Conservation (phyloP, 108 stramenopile genomes). For the Nitzschia sp. region DNA sequence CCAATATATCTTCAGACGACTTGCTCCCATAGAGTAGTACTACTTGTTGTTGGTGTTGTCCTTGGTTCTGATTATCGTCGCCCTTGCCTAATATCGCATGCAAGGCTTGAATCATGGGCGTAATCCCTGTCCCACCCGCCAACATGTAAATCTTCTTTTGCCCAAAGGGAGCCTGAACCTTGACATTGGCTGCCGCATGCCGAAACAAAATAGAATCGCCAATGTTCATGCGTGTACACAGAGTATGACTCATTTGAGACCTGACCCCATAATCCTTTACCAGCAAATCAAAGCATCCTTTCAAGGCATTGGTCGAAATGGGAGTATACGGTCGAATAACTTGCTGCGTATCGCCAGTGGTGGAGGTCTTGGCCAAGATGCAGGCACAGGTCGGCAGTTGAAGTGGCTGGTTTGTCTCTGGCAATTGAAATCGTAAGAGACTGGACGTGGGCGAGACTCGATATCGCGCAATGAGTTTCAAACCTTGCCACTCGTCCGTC, state of each 20-base stretch:
- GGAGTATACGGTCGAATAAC: conserved; percentile 95
- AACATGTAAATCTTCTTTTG: conserved; percentile 91
- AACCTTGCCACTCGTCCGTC: conserved; percentile 48
- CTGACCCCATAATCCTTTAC: conserved; percentile 78
- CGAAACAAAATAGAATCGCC: conserved; percentile 75
- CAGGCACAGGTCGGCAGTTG: conserved; percentile 90
- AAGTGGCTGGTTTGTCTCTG: conserved; percentile 54
- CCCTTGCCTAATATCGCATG: conserved; percentile 84
- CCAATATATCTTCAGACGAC: conserved; percentile 79
- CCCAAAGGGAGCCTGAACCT: conserved; percentile 77
- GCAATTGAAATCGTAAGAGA: conserved; percentile 73
- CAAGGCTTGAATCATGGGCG: conserved; percentile 96
- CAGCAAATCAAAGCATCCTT: conserved; percentile 91
- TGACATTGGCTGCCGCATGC: conserved; percentile 86
- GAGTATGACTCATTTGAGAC: conserved; percentile 56
- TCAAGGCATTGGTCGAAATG: conserved; percentile 82
- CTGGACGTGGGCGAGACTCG: conserved; percentile 58
- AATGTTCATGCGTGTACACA: conserved; percentile 51
- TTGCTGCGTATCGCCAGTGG: conserved; percentile 37
- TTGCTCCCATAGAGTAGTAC: conserved; percentile 84
- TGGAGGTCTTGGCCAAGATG: conserved; percentile 80
- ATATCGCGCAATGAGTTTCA: conserved; percentile 54
- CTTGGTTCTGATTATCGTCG: background rate
- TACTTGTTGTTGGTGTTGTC: conserved; percentile 39
- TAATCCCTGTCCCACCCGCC: conserved; percentile 96